Percentiles rank a stretch among this genome's conserved stretches.
phyloP scores from a whole-genome alignment of 768 basidiomycete species.

The Podaxis sp. region DNA sequence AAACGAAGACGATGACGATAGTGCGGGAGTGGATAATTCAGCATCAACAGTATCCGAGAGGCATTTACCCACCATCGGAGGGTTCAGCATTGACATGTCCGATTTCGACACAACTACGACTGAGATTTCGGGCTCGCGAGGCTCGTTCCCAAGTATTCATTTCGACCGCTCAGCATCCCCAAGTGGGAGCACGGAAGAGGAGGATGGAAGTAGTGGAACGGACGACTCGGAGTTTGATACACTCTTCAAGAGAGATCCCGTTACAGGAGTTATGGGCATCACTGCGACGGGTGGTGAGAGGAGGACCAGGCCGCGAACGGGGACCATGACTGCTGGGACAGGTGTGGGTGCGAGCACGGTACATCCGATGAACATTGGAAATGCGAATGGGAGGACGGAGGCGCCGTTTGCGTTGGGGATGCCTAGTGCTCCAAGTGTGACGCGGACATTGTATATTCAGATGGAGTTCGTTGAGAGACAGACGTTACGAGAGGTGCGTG shows the following conservation, averaged over 20 bases:
- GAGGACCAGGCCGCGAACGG: background rate
- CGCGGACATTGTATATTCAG: constrained; percentile 85
- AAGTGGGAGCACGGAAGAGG: constrained; percentile 24
- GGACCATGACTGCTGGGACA: constrained; percentile 3
- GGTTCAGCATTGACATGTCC: constrained; percentile 63
- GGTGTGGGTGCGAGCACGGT: background rate
- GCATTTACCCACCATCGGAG: constrained; percentile 45
- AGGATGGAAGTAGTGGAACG: constrained; percentile 34
- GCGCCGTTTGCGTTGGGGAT: constrained; percentile 21
- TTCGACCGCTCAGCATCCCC: constrained; percentile 55
- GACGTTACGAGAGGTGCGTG: constrained; percentile 76
- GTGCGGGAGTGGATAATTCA: background rate
- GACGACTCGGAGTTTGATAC: constrained; percentile 38
- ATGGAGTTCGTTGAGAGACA: constrained; percentile 96
- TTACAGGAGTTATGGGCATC: background rate
- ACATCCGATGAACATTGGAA: constrained; percentile 8
- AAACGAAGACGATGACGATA: constrained; percentile 3
- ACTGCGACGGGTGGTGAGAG: background rate
- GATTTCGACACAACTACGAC: constrained; percentile 43
- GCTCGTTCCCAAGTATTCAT: constrained; percentile 84
- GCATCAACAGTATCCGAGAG: constrained; percentile 24
- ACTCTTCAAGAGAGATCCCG: constrained; percentile 23
- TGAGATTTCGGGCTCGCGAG: constrained; percentile 54
- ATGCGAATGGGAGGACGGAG: constrained; percentile 21
- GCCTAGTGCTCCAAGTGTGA: constrained; percentile 29